A percentile compares a stretch with the other conserved stretches of the same genome.
Evolutionary conservation across 495 filamentous ascomycete species (phyloP).

Genomic region (Lasiosphaeria miniovina): DNA sequence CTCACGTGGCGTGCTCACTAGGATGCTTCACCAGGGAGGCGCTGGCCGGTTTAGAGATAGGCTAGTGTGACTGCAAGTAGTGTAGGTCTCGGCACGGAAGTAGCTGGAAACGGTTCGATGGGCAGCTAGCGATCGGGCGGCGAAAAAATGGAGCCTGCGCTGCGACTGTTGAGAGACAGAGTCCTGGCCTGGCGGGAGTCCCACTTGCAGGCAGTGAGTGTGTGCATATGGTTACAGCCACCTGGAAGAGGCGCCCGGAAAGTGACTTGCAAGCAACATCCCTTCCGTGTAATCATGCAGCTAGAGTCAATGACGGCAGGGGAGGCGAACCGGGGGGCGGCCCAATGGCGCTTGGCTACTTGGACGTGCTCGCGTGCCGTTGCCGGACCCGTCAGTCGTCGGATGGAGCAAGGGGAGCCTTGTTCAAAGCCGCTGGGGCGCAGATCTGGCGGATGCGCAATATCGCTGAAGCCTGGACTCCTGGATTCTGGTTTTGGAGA

Average conservation of each 20-base stretch:
- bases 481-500: too few species aligned
- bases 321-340: constrained; percentile 7
- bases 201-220: too few species aligned
- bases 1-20: constrained; percentile 16
- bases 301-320: constrained; percentile 16
- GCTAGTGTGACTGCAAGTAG: constrained; percentile 8
- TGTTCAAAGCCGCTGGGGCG: not conserved
- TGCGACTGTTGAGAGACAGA: too few species aligned
- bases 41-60: constrained; percentile 19
- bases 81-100: constrained; percentile 21
- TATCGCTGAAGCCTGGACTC: too few species aligned
- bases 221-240: too few species aligned
- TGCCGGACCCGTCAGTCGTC: constrained; percentile 1
- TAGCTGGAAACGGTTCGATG: constrained; percentile 30
- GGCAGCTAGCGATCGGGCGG: not conserved
- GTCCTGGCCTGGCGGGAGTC: too few species aligned
- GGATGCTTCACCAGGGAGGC: constrained; percentile 3
- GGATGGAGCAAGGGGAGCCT: not conserved
- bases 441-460: not conserved
- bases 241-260: not conserved
- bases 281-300: not conserved
- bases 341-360: constrained; percentile 4
- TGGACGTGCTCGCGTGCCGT: not conserved
- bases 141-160: too few species aligned
- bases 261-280: not conserved